Base-by-base conservation (phyloP, 306 rosid species). In the Ceratonia siliqua region DNA sequence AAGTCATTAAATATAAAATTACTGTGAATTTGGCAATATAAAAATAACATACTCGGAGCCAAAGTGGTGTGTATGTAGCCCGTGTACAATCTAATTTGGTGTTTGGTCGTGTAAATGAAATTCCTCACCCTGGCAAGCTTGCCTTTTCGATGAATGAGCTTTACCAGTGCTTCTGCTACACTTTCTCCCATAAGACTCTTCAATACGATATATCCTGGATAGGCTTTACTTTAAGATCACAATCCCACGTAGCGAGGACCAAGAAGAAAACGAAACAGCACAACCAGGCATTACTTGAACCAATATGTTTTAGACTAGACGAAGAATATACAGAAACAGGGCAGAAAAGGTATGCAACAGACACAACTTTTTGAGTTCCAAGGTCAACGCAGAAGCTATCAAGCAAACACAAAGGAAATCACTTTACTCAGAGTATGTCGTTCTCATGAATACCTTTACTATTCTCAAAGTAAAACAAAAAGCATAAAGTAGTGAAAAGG, bases 301-400 rank as follows among this genome's bases (percentile, higher is more conserved):
- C 74, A 57, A 22, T 77, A 62, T 46, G 39, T 59, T 62, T 75
- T 61, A 33, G 14, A 41, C 22, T 41, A 39, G 28, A 39, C 20
- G 14, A 68, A 68, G 68, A 66, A 66, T 68, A 68, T 10, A 41
- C 38, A 22, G 46, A 65, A 42, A 41, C 69, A 58, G n/a, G 8
- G 56, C 82, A 61, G 32, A 43, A 28, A 72, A 82, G 15, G 55
- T 10, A 24, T 5, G 50, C 67, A 46, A 73, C 74, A 84, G 59
- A 70, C 56, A 78, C 69, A 43, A 30, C 68, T 73, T 73, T 76
- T 72, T 62, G 43, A 69, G 76, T 59, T 77, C 64, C 68, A 50
- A 78, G 76, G 93, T 88, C 93, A 88, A 88, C 90, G 81, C 80
- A 9, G 33, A 61, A 35, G 71, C 72, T 25, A 80, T 72, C 53